Evolutionary conservation across 2,329 filamentous ascomycete species (phyloP).

Genomic region (Venturia aucupariae): DNA sequence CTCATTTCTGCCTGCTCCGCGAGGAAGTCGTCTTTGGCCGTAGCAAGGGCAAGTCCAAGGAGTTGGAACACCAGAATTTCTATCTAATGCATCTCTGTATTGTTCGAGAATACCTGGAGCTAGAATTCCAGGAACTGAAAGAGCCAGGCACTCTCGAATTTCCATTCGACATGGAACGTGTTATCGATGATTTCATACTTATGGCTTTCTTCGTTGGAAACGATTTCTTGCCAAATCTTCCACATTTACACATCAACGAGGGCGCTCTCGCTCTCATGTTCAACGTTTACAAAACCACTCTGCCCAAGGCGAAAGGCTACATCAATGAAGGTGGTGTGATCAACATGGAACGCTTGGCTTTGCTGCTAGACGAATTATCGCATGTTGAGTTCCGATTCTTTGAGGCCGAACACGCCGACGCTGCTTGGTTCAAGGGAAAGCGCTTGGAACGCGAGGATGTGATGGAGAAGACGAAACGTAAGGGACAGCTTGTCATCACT

Average conservation of each 20-base stretch:
- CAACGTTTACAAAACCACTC: constrained; percentile 81
- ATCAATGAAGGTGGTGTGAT: constrained; percentile 94
- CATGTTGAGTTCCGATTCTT: constrained; percentile 91
- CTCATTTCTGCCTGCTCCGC: constrained; percentile 92
- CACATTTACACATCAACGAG: constrained; percentile 96
- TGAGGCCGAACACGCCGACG: constrained; percentile 78
- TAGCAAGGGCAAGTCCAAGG: constrained; percentile 81
- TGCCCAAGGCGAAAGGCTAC: constrained; percentile 83
- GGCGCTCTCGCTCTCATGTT: constrained; percentile 97
- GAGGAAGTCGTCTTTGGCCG: constrained; percentile 97
- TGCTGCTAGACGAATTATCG: constrained; percentile 73
- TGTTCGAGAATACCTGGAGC: constrained; percentile 89
- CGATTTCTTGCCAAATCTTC: constrained; percentile 95
- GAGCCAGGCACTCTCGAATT: constrained; percentile 62
- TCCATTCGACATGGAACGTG: constrained; percentile 82
- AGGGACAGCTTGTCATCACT: constrained; percentile 56
- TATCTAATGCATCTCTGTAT: constrained; percentile 96
- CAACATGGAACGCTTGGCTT: constrained; percentile 68
- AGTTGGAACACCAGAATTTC: constrained; percentile 97
- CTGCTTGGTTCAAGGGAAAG: constrained; percentile 87
- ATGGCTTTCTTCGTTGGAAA: constrained; percentile 99
- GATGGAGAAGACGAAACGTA: constrained; percentile 51
- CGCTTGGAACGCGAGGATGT: constrained; percentile 60
- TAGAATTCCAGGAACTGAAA: constrained; percentile 92
- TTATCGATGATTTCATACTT: constrained; percentile 98